Evolutionary conservation across 2,329 filamentous ascomycete genomes (phyloP).

Genomic region (Aspergillus costaricaensis): DNA sequence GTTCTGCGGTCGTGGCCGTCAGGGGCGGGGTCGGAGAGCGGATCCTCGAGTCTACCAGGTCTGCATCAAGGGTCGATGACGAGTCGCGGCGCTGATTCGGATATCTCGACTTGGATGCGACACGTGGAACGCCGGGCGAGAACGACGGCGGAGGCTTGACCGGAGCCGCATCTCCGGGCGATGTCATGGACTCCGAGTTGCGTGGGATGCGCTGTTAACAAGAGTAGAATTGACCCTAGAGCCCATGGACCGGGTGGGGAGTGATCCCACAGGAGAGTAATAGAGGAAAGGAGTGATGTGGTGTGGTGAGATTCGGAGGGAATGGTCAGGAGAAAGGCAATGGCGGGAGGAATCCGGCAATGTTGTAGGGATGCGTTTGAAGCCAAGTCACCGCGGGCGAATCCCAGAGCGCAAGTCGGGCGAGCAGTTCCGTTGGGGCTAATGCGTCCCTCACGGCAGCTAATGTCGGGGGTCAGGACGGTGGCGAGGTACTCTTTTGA

Average conservation of each 20-base stretch:
- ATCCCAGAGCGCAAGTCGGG: slow-evolving; percentile 18
- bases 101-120: slow-evolving; percentile 62
- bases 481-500: background rate
- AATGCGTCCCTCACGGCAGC: background rate
- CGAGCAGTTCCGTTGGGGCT: slow-evolving; percentile 1
- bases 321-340: background rate
- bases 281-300: background rate
- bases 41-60: slow-evolving; percentile 55
- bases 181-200: slow-evolving; percentile 63
- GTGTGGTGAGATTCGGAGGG: background rate
- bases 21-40: slow-evolving; percentile 57
- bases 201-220: slow-evolving; percentile 24
- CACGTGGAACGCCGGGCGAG: slow-evolving; percentile 64
- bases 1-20: slow-evolving; percentile 66
- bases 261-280: background rate
- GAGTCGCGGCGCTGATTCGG: slow-evolving; percentile 53
- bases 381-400: slow-evolving; percentile 20
- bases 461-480: background rate
- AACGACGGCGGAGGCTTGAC: slow-evolving; percentile 70
- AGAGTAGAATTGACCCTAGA: slow-evolving; percentile 24
- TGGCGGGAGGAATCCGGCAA: background rate
- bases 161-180: slow-evolving; percentile 64
- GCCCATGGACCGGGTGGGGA: slow-evolving; percentile 31
- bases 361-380: slow-evolving; percentile 1
- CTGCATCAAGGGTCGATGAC: slow-evolving; percentile 45